Base-by-base conservation (phyloP, 768 basidiomycete genomes). In the Panellus pusillus region DNA sequence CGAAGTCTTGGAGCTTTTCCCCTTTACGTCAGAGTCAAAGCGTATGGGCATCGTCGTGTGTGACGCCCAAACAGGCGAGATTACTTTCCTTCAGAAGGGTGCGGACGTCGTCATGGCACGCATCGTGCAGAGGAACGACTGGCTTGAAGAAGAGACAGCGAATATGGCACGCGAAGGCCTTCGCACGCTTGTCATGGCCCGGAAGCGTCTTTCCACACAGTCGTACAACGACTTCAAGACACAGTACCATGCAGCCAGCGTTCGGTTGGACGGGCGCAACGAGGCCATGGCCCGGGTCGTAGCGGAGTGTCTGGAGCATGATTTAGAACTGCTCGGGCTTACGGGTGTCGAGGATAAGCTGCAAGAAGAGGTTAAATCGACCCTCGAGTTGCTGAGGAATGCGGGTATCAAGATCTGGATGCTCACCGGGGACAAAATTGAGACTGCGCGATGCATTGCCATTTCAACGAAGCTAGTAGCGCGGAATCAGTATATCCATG, bases 381-480 rank as follows among this genome's bases (percentile, higher is more conserved):
- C 97, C 2, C 72, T 99, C 53, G 97, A 98, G 71, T 66, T 98
- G 47, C 69, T 99, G 58, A 76, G 95, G 61, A 98, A 98, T 67
- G 97, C 96, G 0, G 96, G 96, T 4, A 86, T 99, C 71, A 97
- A 91, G 79, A 98, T 99, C 54, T 99, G 97, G 97, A 98, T 98
- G 97, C 77, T 98, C 63, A 99, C 97, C 0, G 96, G 97, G 1
- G 97, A 99, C 71, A 99, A 98, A 75, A 93, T 98, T 45, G 97
- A 99, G 76, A 99, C 97, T 3, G 97, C 97, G 5, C 87, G 95
- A 35, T 96, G 94, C 70, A 99, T 99, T 65, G 95, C 96, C 5
- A 93, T 98, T 58, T 97, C 94, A 35, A 97, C 92, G 7, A 98
- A 98, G 68, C 75, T 98, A 46, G 97, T 98, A 8, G 88, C 92